Evolutionary conservation across 1,139 yeast genomes (phyloP).

Genomic region (Kodamaea ohmeri): DNA sequence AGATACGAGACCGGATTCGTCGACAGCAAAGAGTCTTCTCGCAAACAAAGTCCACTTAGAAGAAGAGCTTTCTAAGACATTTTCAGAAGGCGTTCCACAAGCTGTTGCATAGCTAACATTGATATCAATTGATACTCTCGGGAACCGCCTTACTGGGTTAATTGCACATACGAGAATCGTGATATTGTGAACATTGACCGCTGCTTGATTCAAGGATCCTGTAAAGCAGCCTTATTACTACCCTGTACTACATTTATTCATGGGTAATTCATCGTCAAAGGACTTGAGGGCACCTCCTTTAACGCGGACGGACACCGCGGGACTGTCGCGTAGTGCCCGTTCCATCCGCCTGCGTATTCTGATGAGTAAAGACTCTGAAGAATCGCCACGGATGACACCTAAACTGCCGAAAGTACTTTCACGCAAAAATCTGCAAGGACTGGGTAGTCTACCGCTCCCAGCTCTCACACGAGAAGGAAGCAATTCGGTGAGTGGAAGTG

Average conservation of each 20-base stretch:
- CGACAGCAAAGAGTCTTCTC: no score
- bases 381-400: constrained; percentile 21
- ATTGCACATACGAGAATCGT: not conserved
- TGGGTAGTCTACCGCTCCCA: constrained; percentile 3
- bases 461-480: not conserved
- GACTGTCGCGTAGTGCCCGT: constrained; percentile 49
- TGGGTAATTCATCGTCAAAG: constrained; percentile 49
- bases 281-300: constrained; percentile 39
- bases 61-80: no score
- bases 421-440: constrained; percentile 32
- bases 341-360: constrained; percentile 47
- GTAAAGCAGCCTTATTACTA: no score
- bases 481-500: not conserved
- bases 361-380: constrained; percentile 28
- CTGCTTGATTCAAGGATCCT: no score
- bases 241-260: constrained; percentile 13
- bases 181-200: not conserved
- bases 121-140: no score
- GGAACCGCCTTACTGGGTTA: not conserved
- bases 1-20: no score
- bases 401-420: constrained; percentile 37
- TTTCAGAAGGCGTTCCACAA: no score
- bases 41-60: no score
- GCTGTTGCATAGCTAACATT: no score
- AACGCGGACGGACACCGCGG: constrained; percentile 53